Conservation (phyloP, 2,329 filamentous ascomycete genomes). For the Periconia macrospinosa region DNA sequence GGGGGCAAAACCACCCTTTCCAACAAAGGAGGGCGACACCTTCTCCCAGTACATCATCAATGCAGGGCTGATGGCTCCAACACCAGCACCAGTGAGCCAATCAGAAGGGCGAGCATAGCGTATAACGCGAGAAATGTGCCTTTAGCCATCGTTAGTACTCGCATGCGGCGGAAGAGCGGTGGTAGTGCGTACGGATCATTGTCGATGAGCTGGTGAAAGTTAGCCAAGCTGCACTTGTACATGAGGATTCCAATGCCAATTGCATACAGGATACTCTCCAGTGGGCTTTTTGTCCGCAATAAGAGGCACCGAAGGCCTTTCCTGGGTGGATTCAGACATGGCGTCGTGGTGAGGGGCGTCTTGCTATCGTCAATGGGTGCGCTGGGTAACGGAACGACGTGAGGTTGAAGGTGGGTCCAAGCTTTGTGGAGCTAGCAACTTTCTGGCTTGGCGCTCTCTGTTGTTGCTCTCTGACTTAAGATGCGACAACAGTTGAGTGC, state of each 20-base stretch:
- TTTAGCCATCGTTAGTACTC: constrained; percentile 44
- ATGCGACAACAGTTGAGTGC: constrained; percentile 32
- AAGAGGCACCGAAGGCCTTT: constrained; percentile 43
- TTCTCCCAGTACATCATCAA: constrained; percentile 79
- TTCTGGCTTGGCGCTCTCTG: constrained; percentile 32
- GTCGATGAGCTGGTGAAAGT: constrained; percentile 80
- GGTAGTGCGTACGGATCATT: constrained; percentile 81
- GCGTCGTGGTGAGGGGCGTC: constrained; percentile 23
- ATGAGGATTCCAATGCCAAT: constrained; percentile 24
- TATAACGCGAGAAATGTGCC: constrained; percentile 88
- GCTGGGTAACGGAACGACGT: constrained; percentile 10
- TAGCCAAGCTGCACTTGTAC: constrained; percentile 29
- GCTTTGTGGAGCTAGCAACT: constrained; percentile 16
- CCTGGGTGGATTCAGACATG: constrained; percentile 33
- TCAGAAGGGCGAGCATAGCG: constrained; percentile 84
- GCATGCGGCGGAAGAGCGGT: constrained; percentile 7
- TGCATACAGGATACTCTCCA: constrained; percentile 83
- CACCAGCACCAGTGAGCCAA: constrained; percentile 70
- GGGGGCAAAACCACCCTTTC: constrained; percentile 78
- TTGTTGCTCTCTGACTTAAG: constrained; percentile 6
- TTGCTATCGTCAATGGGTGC: constrained; percentile 7
- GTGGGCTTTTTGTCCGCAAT: constrained; percentile 77
- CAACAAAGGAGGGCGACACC: constrained; percentile 81
- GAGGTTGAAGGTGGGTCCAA: constrained; percentile 17
- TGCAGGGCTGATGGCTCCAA: constrained; percentile 72